Percentiles rank a stretch among this genome's conserved stretches.
phyloP scores from a whole-genome alignment of 495 filamentous ascomycete species.

The Pyrenula massariospora region DNA sequence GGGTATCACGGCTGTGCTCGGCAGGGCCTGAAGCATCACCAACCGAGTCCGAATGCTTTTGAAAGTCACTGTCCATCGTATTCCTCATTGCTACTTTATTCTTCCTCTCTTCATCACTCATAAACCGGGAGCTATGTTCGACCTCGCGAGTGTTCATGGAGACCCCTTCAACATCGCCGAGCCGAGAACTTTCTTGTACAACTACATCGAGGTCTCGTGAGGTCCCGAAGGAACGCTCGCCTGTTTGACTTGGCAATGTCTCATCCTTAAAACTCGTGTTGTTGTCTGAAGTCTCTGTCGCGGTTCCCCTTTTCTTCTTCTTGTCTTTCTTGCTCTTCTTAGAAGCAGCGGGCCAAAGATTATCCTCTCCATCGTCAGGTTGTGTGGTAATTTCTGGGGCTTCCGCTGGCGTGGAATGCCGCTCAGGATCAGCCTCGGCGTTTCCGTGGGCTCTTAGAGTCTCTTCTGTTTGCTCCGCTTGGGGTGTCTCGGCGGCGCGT shows the following conservation, averaged over 20 bases:
- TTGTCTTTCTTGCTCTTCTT: constrained; percentile 26
- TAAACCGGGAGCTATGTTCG: not conserved
- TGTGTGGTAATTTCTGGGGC: constrained; percentile 1
- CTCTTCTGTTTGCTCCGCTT: not conserved
- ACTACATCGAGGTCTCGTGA: no score
- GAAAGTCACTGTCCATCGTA: not conserved
- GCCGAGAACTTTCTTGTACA: not conserved
- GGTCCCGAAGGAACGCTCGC: no score
- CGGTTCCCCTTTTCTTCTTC: constrained; percentile 1
- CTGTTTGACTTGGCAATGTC: not conserved
- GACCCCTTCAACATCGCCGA: not conserved
- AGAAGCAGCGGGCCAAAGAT: constrained; percentile 17
- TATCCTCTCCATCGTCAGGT: constrained; percentile 7
- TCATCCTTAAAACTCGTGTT: not conserved
- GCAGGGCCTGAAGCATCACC: not conserved
- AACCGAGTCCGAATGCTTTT: no score
- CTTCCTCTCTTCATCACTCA: not conserved
- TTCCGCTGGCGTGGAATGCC: no score
- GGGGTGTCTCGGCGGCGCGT: no score
- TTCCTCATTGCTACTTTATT: not conserved
- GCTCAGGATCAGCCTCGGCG: no score
- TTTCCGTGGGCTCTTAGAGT: not conserved
- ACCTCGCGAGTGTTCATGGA: not conserved
- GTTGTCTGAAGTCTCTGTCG: not conserved
- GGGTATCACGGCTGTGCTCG: not conserved